These are phyloP conservation scores for Russula sp. DNA, from an alignment of 768 basidiomycete species.

Conservation along the genomic window DNA sequence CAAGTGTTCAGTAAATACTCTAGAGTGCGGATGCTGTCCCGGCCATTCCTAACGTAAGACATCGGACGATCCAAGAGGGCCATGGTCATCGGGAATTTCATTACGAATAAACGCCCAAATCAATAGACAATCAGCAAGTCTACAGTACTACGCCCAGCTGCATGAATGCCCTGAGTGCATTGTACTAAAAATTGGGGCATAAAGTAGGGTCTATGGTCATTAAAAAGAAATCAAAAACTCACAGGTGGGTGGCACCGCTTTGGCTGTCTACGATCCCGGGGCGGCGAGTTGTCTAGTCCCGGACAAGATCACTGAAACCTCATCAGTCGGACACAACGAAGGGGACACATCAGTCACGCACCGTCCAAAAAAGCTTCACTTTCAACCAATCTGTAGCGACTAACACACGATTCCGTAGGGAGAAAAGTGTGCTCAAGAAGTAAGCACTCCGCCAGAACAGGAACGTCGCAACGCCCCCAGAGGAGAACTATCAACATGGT, in stretches of 20 bases:
- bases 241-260: neutral
- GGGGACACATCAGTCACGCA: slow-evolving; percentile 30
- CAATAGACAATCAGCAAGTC: neutral
- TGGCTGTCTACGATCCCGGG: neutral
- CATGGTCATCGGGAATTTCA: neutral
- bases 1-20: slow-evolving; percentile 11
- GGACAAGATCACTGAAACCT: slow-evolving; percentile 15
- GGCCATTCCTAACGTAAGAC: neutral
- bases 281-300: slow-evolving; percentile 9
- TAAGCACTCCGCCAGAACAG: slow-evolving; percentile 93
- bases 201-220: slow-evolving; percentile 8
- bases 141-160: too few relatives aligned
- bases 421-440: slow-evolving; percentile 90
- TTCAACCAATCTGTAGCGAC: slow-evolving; percentile 91
- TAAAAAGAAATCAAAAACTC: neutral
- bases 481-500: slow-evolving; percentile 54
- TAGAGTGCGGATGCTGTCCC: neutral
- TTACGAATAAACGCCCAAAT: neutral
- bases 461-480: slow-evolving; percentile 83
- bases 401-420: slow-evolving; percentile 84
- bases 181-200: too few relatives aligned
- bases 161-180: neutral
- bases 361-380: slow-evolving; percentile 91
- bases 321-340: neutral
- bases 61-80: neutral